Base-by-base conservation (phyloP, 2,329 filamentous ascomycete genomes). In the Cercospora sesami region DNA sequence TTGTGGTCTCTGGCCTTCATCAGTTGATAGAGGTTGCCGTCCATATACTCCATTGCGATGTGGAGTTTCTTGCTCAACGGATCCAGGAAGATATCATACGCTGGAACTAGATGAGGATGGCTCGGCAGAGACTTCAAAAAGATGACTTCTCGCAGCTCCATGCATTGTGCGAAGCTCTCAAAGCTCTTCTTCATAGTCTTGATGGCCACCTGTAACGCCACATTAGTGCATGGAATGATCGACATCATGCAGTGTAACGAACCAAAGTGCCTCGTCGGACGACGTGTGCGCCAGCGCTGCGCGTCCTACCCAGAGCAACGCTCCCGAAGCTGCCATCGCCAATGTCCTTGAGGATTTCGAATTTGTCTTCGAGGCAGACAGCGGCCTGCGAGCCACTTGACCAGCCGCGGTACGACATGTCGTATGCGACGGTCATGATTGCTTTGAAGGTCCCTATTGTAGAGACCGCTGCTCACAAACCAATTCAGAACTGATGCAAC, bases 151-250 rank as follows among this genome's bases (percentile, higher is more conserved):
- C 95, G 90, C 64, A 99, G 87, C 80, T 99, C 95, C 71, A 97
- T 83, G 79, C 95, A 99, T 63, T 93, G 91, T 16, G 87, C 83
- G 78, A 97, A 93, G 1, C 92, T 96, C 75, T 98, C 94, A 76
- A 98, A 99, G 0, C 91, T 94, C 87, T 99, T 99, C 86, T 99
- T 99, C 95, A 99, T 99, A 5, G 95, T 98, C 83, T 99, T 99
- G 83, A 99, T 97, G 53, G 95, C 95, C 76, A 99, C 91, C 95
- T 98, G 42, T 39, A 75, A 75, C 12, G 26, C 73, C 66, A 31
- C 69, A 64, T 68, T 63, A 68, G 30, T 10, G 42, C 48, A 57
- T 2, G 6, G 18, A 12, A 21, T 26, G 18, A 55, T 60, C 39
- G 61, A 36, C 30, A 23, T 42, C 55, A 42, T 53, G 28, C 23